These are phyloP conservation scores for Eimeria necatrix DNA, from an alignment of 169 alveolate genomes.

Conservation along the genomic window DNA sequence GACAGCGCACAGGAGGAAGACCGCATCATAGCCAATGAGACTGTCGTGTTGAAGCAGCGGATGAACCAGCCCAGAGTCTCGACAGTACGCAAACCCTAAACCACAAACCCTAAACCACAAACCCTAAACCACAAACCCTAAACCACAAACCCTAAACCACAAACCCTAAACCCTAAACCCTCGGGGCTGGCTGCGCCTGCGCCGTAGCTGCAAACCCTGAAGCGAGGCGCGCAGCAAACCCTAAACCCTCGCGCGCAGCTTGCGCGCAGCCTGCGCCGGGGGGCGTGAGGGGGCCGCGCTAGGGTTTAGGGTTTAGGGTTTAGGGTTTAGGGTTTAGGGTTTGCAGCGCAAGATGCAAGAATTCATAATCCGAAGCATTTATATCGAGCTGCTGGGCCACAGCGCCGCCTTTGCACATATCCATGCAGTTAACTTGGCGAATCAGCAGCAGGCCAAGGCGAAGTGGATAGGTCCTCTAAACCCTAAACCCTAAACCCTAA, in stretches of 20 bases:
- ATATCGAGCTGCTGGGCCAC: slow-evolving; percentile 97
- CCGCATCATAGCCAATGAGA: slow-evolving; percentile 93
- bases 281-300: not conserved
- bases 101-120: slow-evolving; percentile 6
- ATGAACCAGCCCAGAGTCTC: slow-evolving; percentile 89
- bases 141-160: not conserved
- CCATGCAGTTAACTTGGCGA: slow-evolving; percentile 94
- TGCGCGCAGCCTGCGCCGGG: not conserved
- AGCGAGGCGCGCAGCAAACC: not conserved
- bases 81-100: slow-evolving; percentile 23
- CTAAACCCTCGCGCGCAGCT: not conserved
- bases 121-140: not conserved
- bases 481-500: not conserved
- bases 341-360: slow-evolving; percentile 82
- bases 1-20: slow-evolving; percentile 94
- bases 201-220: not conserved
- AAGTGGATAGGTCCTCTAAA: slow-evolving; percentile 88
- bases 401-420: slow-evolving; percentile 96
- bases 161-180: not conserved
- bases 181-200: not conserved
- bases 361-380: slow-evolving; percentile 93
- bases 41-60: slow-evolving; percentile 88
- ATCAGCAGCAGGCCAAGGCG: slow-evolving; percentile 89
- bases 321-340: slow-evolving; percentile 11
- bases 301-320: slow-evolving; percentile 43